A percentile compares a stretch with the other conserved stretches of the same genome.
phyloP scores from a whole-genome alignment of 2,329 filamentous ascomycete species.

The Claviceps digitariae region DNA sequence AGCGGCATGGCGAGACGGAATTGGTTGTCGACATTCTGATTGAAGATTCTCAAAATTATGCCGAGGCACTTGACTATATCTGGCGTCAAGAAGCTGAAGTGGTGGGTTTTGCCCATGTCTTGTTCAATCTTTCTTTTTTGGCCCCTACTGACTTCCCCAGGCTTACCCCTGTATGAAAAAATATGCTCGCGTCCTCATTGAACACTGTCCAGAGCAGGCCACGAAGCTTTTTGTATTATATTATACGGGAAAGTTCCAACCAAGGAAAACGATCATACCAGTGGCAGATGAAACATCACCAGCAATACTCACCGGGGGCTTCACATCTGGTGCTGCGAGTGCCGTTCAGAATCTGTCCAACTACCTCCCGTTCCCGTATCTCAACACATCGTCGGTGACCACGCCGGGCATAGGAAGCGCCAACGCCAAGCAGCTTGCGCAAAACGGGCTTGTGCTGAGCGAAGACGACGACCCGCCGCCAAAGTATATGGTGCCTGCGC shows the following conservation, averaged over 20 bases:
- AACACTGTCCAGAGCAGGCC: constrained; percentile 69
- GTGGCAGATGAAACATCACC: constrained; percentile 24
- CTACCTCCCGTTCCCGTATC: constrained; percentile 73
- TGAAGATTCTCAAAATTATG: constrained; percentile 85
- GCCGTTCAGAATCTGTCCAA: constrained; percentile 79
- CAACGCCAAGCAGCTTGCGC: constrained; percentile 34
- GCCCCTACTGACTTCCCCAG: constrained; percentile 27
- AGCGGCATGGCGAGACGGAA: constrained; percentile 86
- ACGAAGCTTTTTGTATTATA: constrained; percentile 89
- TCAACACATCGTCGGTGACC: constrained; percentile 47
- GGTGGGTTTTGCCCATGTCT: constrained; percentile 32
- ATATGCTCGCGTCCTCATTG: constrained; percentile 80
- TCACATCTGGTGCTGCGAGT: constrained; percentile 48
- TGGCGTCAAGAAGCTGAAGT: constrained; percentile 70
- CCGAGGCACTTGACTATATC: constrained; percentile 80
- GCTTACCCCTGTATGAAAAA: constrained; percentile 87
- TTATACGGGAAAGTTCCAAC: constrained; percentile 73
- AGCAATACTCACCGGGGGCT: constrained; percentile 23
- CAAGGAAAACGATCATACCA: constrained; percentile 39
- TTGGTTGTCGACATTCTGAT: constrained; percentile 92
- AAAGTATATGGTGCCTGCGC: constrained; percentile 67
- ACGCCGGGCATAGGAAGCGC: constrained; percentile 35
- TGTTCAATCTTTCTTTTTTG: neutral
- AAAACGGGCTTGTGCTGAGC: constrained; percentile 38
- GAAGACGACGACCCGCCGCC: constrained; percentile 30